Evolutionary conservation across 2,329 filamentous ascomycete species (phyloP).

Genomic region (Furcasterigmium sp.): DNA sequence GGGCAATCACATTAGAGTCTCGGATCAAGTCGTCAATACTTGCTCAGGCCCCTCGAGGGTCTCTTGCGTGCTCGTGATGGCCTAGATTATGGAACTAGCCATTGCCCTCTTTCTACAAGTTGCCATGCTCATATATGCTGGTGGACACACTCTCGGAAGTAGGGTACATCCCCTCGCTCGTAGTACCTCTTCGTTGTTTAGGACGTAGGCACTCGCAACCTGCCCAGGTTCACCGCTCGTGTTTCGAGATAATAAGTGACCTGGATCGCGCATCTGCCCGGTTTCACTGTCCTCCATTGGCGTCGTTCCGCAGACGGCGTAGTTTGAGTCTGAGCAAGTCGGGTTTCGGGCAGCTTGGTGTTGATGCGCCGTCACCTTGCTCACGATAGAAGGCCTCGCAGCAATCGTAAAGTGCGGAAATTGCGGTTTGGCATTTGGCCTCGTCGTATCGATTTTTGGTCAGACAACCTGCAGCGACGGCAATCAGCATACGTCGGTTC

Average conservation of each 20-base stretch:
- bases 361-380: slow-evolving; percentile 70
- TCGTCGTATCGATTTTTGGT: slow-evolving; percentile 82
- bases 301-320: slow-evolving; percentile 58
- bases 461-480: slow-evolving; percentile 70
- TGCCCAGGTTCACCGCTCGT: too few species aligned
- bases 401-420: slow-evolving; percentile 89
- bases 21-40: slow-evolving; percentile 90
- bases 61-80: slow-evolving; percentile 97
- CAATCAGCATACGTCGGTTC: too few species aligned
- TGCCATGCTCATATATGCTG: slow-evolving; percentile 50
- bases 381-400: slow-evolving; percentile 83
- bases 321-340: slow-evolving; percentile 77
- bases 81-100: slow-evolving; percentile 63
- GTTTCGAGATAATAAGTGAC: too few species aligned
- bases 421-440: slow-evolving; percentile 68
- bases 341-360: slow-evolving; percentile 81
- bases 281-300: background rate
- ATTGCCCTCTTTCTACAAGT: slow-evolving; percentile 67
- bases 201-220: too few species aligned
- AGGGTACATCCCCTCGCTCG: slow-evolving; percentile 38
- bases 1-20: slow-evolving; percentile 99
- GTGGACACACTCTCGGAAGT: slow-evolving; percentile 41
- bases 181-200: slow-evolving; percentile 6
- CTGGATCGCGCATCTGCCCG: too few species aligned
- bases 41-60: slow-evolving; percentile 78